Base-by-base conservation (phyloP, 768 basidiomycete species). In the Mycena haematopus region DNA sequence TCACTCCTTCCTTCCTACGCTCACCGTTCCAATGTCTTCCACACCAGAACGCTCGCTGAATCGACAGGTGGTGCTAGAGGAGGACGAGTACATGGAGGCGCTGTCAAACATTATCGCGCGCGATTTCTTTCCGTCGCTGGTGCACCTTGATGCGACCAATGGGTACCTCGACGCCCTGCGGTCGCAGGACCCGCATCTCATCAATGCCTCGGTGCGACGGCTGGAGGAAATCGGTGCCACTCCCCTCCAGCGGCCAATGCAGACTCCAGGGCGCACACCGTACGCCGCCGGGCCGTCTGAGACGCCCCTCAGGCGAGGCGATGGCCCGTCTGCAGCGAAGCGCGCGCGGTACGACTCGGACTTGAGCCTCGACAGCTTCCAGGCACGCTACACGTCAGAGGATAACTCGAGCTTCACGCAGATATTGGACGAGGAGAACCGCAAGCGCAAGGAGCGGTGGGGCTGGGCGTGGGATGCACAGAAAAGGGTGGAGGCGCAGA, bases 401-500 rank as follows among this genome's bases (percentile, higher is more conserved):
- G 97, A 99, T 76, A 99, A 99, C 74, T 88, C 96, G 6, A 97
- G 95, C 62, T 99, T 99, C 73, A 93, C 95, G 10, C 83, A 93
- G 65, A 96, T 99, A 62, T 77, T 99, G 57, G 87, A 95, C 61
- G 87, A 90, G 57, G 96, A 98, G 80, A 99, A 99, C 72, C 78
- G 81, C 74, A 82, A 84, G 68, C 82, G 95, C 62, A 88, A 87
- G 72, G 91, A 93, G 72, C 87, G 80, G 73, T 94, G 89, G 81
- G 86, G 77, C 0, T 99, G 97, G 97, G 97, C 96, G 2, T 99
- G 91, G 88, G 90, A 93, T 44, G 95, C 95, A 8, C 95, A 99
- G 80, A 81, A 77, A 74, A 80, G 85, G 70, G 95, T 95, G 1
- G 90, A 92, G 65, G 80, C 77, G 54, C 87, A 86, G 73, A 82